Percentiles rank a stretch among this genome's conserved stretches.
phyloP scores from a whole-genome alignment of 345 rosid genomes.

The Microthlaspi erraticum region DNA sequence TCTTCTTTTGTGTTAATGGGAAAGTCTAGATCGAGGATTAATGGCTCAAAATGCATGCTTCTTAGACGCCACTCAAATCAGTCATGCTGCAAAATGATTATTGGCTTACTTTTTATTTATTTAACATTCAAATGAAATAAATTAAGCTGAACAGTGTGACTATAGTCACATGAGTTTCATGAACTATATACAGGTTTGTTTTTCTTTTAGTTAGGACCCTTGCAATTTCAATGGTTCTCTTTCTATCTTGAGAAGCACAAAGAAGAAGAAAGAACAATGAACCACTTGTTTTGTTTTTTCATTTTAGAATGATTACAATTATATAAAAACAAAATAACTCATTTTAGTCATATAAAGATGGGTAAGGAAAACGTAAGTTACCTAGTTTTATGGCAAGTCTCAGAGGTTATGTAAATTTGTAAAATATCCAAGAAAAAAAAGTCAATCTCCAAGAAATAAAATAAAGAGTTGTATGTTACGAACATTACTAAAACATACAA shows the following conservation, averaged over 20 bases:
- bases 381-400: not conserved
- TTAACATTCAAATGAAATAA: not conserved
- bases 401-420: not conserved
- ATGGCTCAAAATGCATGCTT: conserved; percentile 42
- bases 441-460: not conserved
- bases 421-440: conserved; percentile 4
- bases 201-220: conserved; percentile 20
- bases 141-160: conserved; percentile 5
- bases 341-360: not conserved
- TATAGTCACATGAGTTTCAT: conserved; percentile 37
- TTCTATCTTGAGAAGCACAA: not conserved
- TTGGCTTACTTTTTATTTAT: conserved; percentile 20
- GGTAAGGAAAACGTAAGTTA: conserved; percentile 1
- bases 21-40: conserved; percentile 37
- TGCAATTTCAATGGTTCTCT: conserved; percentile 36
- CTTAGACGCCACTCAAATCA: conserved; percentile 39
- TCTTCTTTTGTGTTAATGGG: conserved; percentile 40
- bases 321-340: not conserved
- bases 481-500: not conserved
- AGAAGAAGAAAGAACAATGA: not conserved
- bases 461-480: not conserved
- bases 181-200: conserved; percentile 8
- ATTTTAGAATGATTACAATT: not conserved
- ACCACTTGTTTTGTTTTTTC: not conserved
- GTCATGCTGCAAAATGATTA: conserved; percentile 34